Conservation (phyloP, 352 stramenopile genomes). For the Globisporangium perplexum region DNA sequence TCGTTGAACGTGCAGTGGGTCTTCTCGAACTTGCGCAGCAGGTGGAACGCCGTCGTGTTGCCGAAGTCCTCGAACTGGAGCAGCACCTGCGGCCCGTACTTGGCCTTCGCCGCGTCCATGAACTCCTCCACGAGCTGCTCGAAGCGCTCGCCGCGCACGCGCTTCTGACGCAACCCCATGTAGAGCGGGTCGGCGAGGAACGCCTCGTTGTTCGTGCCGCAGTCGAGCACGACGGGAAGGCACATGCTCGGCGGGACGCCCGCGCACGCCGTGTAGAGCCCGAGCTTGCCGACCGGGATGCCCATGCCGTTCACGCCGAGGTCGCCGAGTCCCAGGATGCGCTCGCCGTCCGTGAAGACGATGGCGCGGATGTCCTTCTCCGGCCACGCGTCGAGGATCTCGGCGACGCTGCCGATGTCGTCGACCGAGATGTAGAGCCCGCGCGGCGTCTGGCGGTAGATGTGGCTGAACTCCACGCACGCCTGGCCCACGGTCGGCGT, state of each 20-base stretch:
- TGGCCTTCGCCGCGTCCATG: slow-evolving; percentile 90
- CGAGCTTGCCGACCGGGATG: slow-evolving; percentile 95
- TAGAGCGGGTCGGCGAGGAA: slow-evolving; percentile 93
- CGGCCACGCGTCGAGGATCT: slow-evolving; percentile 95
- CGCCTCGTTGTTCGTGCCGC: slow-evolving; percentile 84
- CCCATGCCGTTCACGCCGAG: slow-evolving; percentile 97
- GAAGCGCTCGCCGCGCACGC: slow-evolving; percentile 87
- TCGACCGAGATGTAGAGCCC: slow-evolving; percentile 91
- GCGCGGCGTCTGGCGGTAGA: slow-evolving; percentile 86
- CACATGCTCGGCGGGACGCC: slow-evolving; percentile 62
- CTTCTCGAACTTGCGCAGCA: slow-evolving; percentile 82
- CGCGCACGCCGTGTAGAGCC: slow-evolving; percentile 89
- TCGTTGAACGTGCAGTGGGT: slow-evolving; percentile 94
- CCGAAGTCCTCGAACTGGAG: slow-evolving; percentile 89
- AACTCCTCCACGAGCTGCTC: slow-evolving; percentile 96
- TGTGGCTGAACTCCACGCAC: slow-evolving; percentile 88
- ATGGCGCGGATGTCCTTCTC: slow-evolving; percentile 95
- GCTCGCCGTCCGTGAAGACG: slow-evolving; percentile 94
- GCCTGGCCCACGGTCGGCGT: slow-evolving; percentile 95
- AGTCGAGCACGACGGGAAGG: background rate
- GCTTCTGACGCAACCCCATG: slow-evolving; percentile 89
- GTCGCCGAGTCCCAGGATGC: slow-evolving; percentile 96
- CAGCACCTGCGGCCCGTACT: slow-evolving; percentile 80
- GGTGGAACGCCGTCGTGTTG: slow-evolving; percentile 82
- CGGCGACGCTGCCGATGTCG: slow-evolving; percentile 71